These are phyloP conservation scores for Plasmopara muralis DNA, from an alignment of 352 stramenopile species.

Conservation along the genomic window DNA sequence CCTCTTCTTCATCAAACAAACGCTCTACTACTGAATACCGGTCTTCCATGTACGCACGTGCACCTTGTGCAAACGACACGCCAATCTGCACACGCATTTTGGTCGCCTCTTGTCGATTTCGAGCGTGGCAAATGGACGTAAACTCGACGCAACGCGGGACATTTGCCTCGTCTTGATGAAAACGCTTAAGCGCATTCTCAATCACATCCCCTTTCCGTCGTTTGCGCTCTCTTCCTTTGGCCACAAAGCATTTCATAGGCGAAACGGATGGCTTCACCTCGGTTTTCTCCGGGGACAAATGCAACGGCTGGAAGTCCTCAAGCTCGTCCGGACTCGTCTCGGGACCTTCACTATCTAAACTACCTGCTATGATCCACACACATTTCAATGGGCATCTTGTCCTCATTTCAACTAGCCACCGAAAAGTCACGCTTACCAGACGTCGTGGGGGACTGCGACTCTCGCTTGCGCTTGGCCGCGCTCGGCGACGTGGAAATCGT, in stretches of 20 bases:
- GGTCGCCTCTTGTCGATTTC: constrained; percentile 10
- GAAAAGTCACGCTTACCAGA: constrained; percentile 23
- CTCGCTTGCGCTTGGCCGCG: constrained; percentile 53
- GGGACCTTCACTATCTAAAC: constrained; percentile 20
- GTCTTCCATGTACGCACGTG: constrained; percentile 77
- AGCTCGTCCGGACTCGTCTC: constrained; percentile 26
- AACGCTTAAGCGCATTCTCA: constrained; percentile 49
- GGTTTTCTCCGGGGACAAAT: constrained; percentile 4
- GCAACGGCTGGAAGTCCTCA: constrained; percentile 19
- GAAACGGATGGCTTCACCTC: constrained; percentile 8
- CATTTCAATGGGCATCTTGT: no score
- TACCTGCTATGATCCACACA: constrained; percentile 15
- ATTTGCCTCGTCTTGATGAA: constrained; percentile 32
- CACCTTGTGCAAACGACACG: constrained; percentile 49
- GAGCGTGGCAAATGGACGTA: constrained; percentile 33
- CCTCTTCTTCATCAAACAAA: constrained; percentile 43
- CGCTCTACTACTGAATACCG: constrained; percentile 54
- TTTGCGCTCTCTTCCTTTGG: constrained; percentile 47
- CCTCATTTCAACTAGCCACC: background rate
- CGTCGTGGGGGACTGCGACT: constrained; percentile 37
- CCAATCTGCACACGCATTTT: constrained; percentile 48
- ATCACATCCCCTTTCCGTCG: constrained; percentile 57
- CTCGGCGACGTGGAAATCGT: constrained; percentile 22
- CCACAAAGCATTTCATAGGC: constrained; percentile 38
- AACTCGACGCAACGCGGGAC: constrained; percentile 40